Percentiles rank a stretch among this genome's conserved stretches.
These are phyloP conservation scores for Erucastrum elatum DNA, from an alignment of 345 rosid genomes.

Conservation along the genomic window DNA sequence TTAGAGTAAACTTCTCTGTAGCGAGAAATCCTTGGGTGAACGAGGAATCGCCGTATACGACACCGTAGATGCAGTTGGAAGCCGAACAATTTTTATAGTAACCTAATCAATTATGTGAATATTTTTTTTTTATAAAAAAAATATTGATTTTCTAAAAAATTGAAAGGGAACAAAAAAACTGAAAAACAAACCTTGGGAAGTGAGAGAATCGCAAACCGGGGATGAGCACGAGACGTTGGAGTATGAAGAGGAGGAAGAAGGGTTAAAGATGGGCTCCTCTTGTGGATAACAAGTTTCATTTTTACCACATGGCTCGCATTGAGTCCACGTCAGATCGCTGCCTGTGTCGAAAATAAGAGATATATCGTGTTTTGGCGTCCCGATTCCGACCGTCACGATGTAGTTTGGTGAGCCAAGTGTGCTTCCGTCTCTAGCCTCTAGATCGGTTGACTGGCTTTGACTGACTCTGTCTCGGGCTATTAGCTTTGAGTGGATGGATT, in stretches of 20 bases:
- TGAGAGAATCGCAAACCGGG: neutral
- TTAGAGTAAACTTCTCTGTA: neutral
- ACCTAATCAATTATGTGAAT: too few relatives aligned
- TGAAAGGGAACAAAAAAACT: neutral
- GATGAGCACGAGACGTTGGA: neutral
- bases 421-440: neutral
- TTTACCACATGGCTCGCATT: neutral
- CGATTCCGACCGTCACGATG: neutral
- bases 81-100: neutral
- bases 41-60: neutral
- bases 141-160: too few relatives aligned
- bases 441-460: constrained; percentile 28
- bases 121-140: too few relatives aligned
- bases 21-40: neutral
- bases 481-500: neutral
- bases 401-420: neutral
- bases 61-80: neutral
- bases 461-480: neutral
- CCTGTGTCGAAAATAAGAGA: neutral
- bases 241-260: neutral
- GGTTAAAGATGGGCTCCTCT: neutral
- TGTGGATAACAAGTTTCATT: neutral
- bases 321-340: neutral
- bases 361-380: neutral
- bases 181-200: neutral